These are phyloP conservation scores for Starmerella lactis-condensi DNA, from an alignment of 805 yeast genomes.

Conservation along the genomic window DNA sequence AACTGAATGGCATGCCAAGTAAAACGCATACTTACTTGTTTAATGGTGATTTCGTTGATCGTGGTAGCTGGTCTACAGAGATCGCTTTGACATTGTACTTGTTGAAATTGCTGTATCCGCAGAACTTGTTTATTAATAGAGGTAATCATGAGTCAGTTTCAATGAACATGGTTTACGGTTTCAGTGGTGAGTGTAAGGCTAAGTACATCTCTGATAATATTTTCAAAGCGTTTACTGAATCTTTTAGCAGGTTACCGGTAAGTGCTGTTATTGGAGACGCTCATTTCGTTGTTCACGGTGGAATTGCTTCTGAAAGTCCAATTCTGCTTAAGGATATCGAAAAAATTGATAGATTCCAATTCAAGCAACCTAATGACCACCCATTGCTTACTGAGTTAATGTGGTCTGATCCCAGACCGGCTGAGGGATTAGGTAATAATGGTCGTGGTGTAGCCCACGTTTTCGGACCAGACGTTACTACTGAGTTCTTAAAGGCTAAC, in stretches of 20 bases:
- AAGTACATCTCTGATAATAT: conserved; percentile 59
- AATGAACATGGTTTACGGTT: conserved; percentile 93
- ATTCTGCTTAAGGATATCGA: conserved; percentile 59
- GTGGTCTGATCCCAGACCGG: conserved; percentile 90
- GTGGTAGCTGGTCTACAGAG: conserved; percentile 97
- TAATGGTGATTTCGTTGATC: conserved; percentile 94
- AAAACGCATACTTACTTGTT: conserved; percentile 58
- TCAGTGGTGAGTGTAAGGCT: conserved; percentile 84
- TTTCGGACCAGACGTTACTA: conserved; percentile 91
- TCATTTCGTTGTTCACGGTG: conserved; percentile 89
- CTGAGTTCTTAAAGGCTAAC: conserved; percentile 52
- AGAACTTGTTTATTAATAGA: conserved; percentile 55
- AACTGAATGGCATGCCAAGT: conserved; percentile 49
- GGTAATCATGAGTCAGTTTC: conserved; percentile 95
- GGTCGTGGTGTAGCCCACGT: conserved; percentile 92
- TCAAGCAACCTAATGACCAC: conserved; percentile 66
- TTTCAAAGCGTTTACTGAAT: conserved; percentile 66
- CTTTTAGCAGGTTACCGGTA: conserved; percentile 71
- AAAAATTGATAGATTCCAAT: conserved; percentile 41
- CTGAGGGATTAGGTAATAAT: conserved; percentile 63
- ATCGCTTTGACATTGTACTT: conserved; percentile 68
- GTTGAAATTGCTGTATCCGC: conserved; percentile 60
- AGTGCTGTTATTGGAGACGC: conserved; percentile 63
- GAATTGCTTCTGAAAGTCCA: conserved; percentile 51
- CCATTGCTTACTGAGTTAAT: conserved; percentile 91